Base-by-base conservation (phyloP, 805 yeast genomes). In the Hanseniaspora mollemarum region DNA sequence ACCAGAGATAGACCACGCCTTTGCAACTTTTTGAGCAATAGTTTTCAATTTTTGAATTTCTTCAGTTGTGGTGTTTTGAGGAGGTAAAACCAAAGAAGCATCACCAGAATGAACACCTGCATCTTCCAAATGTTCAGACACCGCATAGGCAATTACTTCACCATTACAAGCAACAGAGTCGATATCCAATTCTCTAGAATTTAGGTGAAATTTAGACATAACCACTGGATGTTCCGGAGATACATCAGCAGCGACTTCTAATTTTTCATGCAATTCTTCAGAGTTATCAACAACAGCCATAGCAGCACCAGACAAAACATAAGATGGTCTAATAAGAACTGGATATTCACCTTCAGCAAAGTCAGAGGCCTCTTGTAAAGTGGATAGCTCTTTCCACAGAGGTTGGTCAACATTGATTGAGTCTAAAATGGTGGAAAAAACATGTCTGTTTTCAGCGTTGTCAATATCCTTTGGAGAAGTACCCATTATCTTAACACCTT, bases 51-150 rank as follows among this genome's bases (percentile, higher is more conserved):
- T 77, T 56, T 76, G 71, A 49, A 90, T 95, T 42, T 95, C 87
- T 70, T 86, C 95, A 54, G 87, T 85, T 57, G 83, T 90, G 60
- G 92, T 76, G 64, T 86, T 94, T 71, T 90, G 96, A 46, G 96
- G 96, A 51, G 98, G 98, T 53, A 90, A 94, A 66, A 90, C 84
- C 62, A 90, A 72, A 43, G 97, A 92, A 55, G 98, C 98, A 69
- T 90, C 98, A 75, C 98, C 98, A 48, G 97, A 90, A 70, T 90
- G 98, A 40, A 90, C 96, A 77, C 98, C 98, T 25, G 98, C 98
- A 64, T 90, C 90, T 72, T 90, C 98, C 58, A 92, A 96, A 67
- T 90, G 98, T 70, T 92, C 97, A 51, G 96, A 87, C 53, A 90
- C 96, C 64, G 87, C 97, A 67, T 90, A 97, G 87, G 90, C 86